Conservation (phyloP, 1,284 basidiomycete genomes). For the Ganoderma multipileum region DNA sequence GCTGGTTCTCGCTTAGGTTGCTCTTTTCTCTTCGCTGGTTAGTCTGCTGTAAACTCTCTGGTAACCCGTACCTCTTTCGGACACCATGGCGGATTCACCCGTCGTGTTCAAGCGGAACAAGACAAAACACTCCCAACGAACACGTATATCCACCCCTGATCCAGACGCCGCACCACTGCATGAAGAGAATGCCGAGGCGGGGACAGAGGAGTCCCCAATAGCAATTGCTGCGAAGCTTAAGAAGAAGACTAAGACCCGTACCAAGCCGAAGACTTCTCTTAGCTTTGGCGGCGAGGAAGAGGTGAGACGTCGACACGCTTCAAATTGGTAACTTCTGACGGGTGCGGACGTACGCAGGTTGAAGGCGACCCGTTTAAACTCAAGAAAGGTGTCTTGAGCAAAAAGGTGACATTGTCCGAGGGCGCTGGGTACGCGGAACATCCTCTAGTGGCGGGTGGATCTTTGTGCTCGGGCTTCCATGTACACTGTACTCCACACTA, state of each 20-base stretch:
- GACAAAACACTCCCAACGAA: constrained; percentile 57
- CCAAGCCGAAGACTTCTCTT: constrained; percentile 69
- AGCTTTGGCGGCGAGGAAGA: constrained; percentile 88
- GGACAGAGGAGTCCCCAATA: constrained; percentile 53
- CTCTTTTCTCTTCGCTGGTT: background rate
- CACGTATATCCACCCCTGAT: constrained; percentile 42
- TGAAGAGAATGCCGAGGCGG: constrained; percentile 40
- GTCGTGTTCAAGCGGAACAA: constrained; percentile 64
- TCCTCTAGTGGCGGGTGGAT: background rate
- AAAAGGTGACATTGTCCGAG: constrained; percentile 63
- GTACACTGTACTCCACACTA: constrained; percentile 21
- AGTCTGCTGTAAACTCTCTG: background rate
- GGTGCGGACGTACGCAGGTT: constrained; percentile 46
- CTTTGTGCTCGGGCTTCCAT: constrained; percentile 26
- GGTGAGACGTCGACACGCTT: constrained; percentile 51
- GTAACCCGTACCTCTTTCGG: no score
- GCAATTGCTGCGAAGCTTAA: constrained; percentile 70
- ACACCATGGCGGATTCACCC: constrained; percentile 30
- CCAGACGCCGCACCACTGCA: constrained; percentile 43
- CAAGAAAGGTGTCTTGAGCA: constrained; percentile 79
- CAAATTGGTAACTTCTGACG: constrained; percentile 33
- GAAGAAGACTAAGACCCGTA: constrained; percentile 57
- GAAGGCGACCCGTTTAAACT: constrained; percentile 72
- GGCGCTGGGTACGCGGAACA: constrained; percentile 43
- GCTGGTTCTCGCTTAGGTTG: no score